phyloP scores from a whole-genome alignment of 2,329 filamentous ascomycete genomes.

The Waltergamsia citrina region DNA sequence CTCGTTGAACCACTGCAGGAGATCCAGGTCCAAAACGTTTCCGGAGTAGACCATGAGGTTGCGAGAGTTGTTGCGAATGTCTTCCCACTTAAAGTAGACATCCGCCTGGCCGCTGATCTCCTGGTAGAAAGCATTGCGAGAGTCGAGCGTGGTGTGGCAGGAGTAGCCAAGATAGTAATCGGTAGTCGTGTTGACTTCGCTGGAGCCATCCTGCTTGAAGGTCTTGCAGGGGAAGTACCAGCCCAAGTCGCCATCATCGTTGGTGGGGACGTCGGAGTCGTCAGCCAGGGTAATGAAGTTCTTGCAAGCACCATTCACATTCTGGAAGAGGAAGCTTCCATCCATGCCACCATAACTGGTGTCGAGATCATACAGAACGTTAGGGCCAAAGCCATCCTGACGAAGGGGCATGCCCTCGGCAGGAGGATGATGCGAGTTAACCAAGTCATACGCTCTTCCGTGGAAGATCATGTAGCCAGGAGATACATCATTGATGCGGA shows the following conservation, averaged over 20 bases:
- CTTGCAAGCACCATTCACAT: constrained; percentile 96
- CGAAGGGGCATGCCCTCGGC: constrained; percentile 64
- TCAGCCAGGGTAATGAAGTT: constrained; percentile 66
- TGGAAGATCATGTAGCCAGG: constrained; percentile 93
- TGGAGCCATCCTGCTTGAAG: constrained; percentile 90
- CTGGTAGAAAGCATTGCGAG: constrained; percentile 68
- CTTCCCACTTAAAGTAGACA: constrained; percentile 94
- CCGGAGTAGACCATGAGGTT: constrained; percentile 94
- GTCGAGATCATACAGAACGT: constrained; percentile 80
- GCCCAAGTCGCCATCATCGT: constrained; percentile 62
- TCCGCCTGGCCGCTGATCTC: constrained; percentile 62
- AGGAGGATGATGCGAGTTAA: constrained; percentile 65
- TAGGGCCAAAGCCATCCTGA: constrained; percentile 44
- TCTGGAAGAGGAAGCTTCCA: constrained; percentile 95
- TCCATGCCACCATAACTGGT: constrained; percentile 80
- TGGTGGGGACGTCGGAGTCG: constrained; percentile 70
- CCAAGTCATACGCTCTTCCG: constrained; percentile 79
- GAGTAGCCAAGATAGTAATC: constrained; percentile 76
- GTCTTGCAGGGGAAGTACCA: constrained; percentile 96
- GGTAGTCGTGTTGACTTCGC: constrained; percentile 61
- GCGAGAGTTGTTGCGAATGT: constrained; percentile 78
- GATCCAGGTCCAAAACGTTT: constrained; percentile 80
- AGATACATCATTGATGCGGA: constrained; percentile 76
- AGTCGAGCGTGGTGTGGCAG: constrained; percentile 69
- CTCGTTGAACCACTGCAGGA: constrained; percentile 84